phyloP scores from a whole-genome alignment of 2,329 filamentous ascomycete species.

The Colletotrichum sp. region DNA sequence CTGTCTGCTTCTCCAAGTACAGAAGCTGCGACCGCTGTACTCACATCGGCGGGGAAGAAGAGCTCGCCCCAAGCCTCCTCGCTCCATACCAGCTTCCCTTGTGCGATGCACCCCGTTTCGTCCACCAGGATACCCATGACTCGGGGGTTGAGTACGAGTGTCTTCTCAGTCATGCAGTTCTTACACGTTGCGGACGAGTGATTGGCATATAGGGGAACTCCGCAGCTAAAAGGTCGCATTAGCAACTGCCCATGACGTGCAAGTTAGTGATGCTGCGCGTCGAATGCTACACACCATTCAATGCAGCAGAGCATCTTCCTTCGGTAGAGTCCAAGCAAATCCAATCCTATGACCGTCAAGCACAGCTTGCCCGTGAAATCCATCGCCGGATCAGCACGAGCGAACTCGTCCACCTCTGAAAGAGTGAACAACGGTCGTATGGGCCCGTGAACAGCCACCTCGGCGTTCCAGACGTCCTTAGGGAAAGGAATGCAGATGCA shows the following conservation, averaged over 20 bases:
- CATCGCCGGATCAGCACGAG: constrained; percentile 32
- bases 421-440: constrained; percentile 43
- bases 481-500: constrained; percentile 56
- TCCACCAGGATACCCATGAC: constrained; percentile 48
- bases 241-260: background rate
- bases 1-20: background rate
- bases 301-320: constrained; percentile 41
- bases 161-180: constrained; percentile 35
- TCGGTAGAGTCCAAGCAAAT: constrained; percentile 33
- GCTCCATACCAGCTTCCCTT: constrained; percentile 59
- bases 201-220: constrained; percentile 59
- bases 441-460: constrained; percentile 34
- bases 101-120: constrained; percentile 58
- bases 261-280: background rate
- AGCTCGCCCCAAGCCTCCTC: constrained; percentile 54
- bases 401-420: constrained; percentile 47
- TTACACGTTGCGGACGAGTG: constrained; percentile 39
- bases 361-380: constrained; percentile 46
- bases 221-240: constrained; percentile 46
- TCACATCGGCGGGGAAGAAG: constrained; percentile 25
- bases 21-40: background rate
- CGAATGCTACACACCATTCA: constrained; percentile 39
- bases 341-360: constrained; percentile 35
- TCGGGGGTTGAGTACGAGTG: constrained; percentile 43
- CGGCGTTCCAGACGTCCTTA: constrained; percentile 39